Conservation (phyloP, 2,329 filamentous ascomycete genomes). For the Tolypocladium endophyticum region DNA sequence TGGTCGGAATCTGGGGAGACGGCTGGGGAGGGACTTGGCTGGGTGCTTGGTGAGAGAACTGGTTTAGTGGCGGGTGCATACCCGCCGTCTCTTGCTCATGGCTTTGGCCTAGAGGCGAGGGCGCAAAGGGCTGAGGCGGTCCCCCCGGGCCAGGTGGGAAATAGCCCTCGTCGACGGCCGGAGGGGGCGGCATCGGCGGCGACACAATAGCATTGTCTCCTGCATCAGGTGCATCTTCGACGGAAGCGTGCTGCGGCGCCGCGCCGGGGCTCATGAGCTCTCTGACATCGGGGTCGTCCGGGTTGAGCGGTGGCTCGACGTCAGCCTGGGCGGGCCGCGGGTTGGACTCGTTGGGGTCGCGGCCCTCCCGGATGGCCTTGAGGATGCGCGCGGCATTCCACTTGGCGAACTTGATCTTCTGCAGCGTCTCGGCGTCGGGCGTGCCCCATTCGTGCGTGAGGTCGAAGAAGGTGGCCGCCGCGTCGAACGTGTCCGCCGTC, state of each 20-base stretch:
- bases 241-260: constrained; percentile 29
- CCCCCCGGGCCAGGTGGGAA: constrained; percentile 16
- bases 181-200: constrained; percentile 15
- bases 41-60: neutral
- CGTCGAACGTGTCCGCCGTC: constrained; percentile 89
- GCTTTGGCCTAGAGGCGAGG: constrained; percentile 23
- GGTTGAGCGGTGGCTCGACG: constrained; percentile 41
- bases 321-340: constrained; percentile 44
- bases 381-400: constrained; percentile 88
- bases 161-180: constrained; percentile 17
- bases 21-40: constrained; percentile 15
- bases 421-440: constrained; percentile 61
- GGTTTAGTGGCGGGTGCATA: neutral
- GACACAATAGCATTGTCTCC: constrained; percentile 18
- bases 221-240: constrained; percentile 43
- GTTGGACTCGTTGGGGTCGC: constrained; percentile 87
- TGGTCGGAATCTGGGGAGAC: constrained; percentile 16
- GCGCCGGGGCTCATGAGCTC: constrained; percentile 21
- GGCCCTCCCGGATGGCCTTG: constrained; percentile 81
- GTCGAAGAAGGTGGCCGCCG: constrained; percentile 86
- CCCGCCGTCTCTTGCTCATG: constrained; percentile 2
- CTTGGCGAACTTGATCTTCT: constrained; percentile 94
- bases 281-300: constrained; percentile 55
- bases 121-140: constrained; percentile 16
- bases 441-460: constrained; percentile 75